These are phyloP conservation scores for Calocera cornea DNA, from an alignment of 768 basidiomycete genomes.

Conservation along the genomic window DNA sequence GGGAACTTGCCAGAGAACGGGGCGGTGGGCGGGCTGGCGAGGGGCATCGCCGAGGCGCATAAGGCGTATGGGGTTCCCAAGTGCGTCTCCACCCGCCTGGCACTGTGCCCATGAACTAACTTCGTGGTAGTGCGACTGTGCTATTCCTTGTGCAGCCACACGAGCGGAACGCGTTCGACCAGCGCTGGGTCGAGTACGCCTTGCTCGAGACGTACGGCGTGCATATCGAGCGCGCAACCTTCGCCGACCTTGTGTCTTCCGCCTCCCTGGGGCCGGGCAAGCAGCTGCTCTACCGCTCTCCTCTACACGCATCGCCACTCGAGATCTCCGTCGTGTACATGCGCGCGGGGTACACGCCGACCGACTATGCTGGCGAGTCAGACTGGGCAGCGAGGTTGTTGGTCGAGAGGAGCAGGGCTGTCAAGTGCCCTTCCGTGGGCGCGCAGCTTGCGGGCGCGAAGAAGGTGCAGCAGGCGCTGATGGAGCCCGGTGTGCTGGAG, in stretches of 20 bases:
- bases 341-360: slow-evolving; percentile 75
- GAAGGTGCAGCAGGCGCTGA: slow-evolving; percentile 84
- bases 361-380: slow-evolving; percentile 52
- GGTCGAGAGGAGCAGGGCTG: slow-evolving; percentile 69
- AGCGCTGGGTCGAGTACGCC: slow-evolving; percentile 76
- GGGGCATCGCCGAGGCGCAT: slow-evolving; percentile 71
- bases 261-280: slow-evolving; percentile 34
- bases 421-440: slow-evolving; percentile 84
- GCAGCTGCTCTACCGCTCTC: slow-evolving; percentile 20
- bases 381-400: slow-evolving; percentile 63
- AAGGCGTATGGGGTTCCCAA: slow-evolving; percentile 45
- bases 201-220: slow-evolving; percentile 69
- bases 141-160: slow-evolving; percentile 80
- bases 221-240: slow-evolving; percentile 58
- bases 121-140: slow-evolving; percentile 35
- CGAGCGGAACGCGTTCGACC: slow-evolving; percentile 93
- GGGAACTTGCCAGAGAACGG: slow-evolving; percentile 61
- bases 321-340: slow-evolving; percentile 87
- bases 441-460: slow-evolving; percentile 93
- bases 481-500: slow-evolving; percentile 58
- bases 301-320: slow-evolving; percentile 27
- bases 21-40: slow-evolving; percentile 52
- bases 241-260: slow-evolving; percentile 49
- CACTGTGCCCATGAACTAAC: background rate
- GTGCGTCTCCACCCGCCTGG: slow-evolving; percentile 27